Percentiles rank a stretch among this genome's conserved stretches.
Evolutionary conservation across 1,284 basidiomycete genomes (phyloP).

Genomic region (Puccinia coronata): DNA sequence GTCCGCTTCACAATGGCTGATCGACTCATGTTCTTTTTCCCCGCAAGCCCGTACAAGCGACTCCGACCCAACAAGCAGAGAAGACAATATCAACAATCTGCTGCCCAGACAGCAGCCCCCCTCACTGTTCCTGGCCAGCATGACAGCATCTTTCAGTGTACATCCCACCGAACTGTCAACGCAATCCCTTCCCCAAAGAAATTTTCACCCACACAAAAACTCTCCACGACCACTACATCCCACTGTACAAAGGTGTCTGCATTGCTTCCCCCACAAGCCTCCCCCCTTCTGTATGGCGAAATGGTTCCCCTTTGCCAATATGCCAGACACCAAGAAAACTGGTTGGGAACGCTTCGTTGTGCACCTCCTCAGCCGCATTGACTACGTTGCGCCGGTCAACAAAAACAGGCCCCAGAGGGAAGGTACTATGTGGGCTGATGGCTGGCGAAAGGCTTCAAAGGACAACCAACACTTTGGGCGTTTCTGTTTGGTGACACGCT

Average conservation of each 20-base stretch:
- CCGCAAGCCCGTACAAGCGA: not conserved
- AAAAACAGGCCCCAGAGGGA: not conserved
- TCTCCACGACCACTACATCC: no score
- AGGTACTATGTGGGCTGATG: conserved; percentile 6
- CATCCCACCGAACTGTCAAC: not conserved
- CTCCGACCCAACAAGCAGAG: not conserved
- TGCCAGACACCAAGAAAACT: not conserved
- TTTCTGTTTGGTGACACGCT: not conserved
- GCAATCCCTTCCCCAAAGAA: not conserved
- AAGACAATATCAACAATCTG: not conserved
- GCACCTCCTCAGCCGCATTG: not conserved
- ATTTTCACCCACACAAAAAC: not conserved
- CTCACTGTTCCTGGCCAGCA: not conserved
- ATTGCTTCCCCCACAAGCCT: not conserved
- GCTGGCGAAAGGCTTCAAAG: no score
- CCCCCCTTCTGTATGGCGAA: no score
- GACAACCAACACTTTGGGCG: not conserved
- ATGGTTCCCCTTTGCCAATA: no score
- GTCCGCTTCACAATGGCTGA: not conserved
- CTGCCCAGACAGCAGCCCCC: not conserved
- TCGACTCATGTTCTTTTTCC: not conserved
- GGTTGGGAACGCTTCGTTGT: not conserved
- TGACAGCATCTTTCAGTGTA: not conserved
- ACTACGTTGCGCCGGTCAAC: conserved; percentile 3
- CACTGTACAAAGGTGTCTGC: conserved; percentile 6